These are phyloP conservation scores for Fusarium abutilonis DNA, from an alignment of 2,329 filamentous ascomycete genomes.

Conservation along the genomic window DNA sequence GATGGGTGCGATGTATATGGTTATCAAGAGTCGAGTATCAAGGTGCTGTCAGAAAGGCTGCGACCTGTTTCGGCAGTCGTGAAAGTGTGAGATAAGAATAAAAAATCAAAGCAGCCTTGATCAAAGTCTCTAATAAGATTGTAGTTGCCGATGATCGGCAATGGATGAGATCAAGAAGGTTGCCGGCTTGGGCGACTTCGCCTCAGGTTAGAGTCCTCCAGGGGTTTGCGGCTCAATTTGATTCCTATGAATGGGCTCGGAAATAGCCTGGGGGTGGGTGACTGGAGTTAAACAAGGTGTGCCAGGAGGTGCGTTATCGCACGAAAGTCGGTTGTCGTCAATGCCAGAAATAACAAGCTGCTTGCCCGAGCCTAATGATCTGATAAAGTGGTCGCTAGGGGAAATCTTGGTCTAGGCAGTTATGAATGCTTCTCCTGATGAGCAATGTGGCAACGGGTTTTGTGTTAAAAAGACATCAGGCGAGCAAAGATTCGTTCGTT, in stretches of 20 bases:
- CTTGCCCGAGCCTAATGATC: conserved; percentile 5
- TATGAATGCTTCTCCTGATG: conserved; percentile 7
- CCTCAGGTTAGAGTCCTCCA: conserved; percentile 5
- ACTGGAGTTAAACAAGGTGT: conserved; percentile 1
- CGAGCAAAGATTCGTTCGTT: background rate
- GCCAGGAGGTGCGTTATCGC: conserved; percentile 3
- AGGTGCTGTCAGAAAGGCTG: background rate
- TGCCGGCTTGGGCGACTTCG: conserved; percentile 7
- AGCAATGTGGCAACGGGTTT: background rate
- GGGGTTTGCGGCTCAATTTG: conserved; percentile 19
- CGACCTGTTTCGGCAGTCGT: background rate
- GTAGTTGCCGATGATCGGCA: conserved; percentile 2
- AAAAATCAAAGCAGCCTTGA: background rate
- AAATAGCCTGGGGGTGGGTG: conserved; percentile 19
- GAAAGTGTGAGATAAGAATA: background rate
- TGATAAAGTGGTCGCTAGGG: conserved; percentile 4
- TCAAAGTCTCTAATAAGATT: background rate
- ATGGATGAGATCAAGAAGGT: background rate
- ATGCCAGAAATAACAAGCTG: conserved; percentile 8
- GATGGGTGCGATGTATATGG: background rate
- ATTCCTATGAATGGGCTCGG: conserved; percentile 10
- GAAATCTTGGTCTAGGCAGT: background rate
- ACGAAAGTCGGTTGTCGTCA: conserved; percentile 10
- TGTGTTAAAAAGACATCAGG: background rate
- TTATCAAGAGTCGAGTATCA: background rate